Conservation (phyloP, 257 asterid species). For the Scutellaria barbata region DNA sequence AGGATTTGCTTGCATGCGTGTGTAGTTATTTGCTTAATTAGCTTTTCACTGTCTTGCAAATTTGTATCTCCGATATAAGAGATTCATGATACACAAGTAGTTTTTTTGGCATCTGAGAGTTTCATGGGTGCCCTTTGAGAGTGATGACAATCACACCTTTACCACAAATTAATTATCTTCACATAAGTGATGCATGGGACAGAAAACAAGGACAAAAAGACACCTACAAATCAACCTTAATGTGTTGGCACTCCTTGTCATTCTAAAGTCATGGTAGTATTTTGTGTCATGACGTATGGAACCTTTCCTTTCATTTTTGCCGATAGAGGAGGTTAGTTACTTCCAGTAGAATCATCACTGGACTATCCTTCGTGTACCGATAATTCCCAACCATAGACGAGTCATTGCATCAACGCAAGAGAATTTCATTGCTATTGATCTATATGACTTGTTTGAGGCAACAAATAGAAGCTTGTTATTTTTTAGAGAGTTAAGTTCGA, state of each 20-base stretch:
- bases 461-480: slow-evolving; percentile 14
- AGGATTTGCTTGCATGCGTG: no score
- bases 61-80: background rate
- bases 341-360: slow-evolving; percentile 10
- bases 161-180: background rate
- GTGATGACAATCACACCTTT: slow-evolving; percentile 3
- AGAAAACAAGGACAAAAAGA: background rate
- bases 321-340: slow-evolving; percentile 14
- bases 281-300: slow-evolving; percentile 4
- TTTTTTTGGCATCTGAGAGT: slow-evolving; percentile 10
- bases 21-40: no score
- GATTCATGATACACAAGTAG: slow-evolving; percentile 1
- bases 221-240: slow-evolving; percentile 1
- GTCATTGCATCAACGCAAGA: slow-evolving; percentile 13
- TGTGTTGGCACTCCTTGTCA: background rate
- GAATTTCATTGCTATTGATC: slow-evolving; percentile 1
- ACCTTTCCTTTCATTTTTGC: slow-evolving; percentile 8
- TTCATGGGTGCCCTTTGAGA: slow-evolving; percentile 11
- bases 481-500: slow-evolving; percentile 17
- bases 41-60: no score
- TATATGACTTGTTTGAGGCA: slow-evolving; percentile 16
- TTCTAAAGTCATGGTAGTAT: slow-evolving; percentile 8
- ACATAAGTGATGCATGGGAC: slow-evolving; percentile 6
- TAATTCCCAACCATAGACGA: slow-evolving; percentile 3
- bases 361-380: background rate